Evolutionary conservation across 192 early-diverging fungal genomes (phyloP), one percentile per base, ranked within the genome.

Genomic region (Entomortierella lignicola): DNA sequence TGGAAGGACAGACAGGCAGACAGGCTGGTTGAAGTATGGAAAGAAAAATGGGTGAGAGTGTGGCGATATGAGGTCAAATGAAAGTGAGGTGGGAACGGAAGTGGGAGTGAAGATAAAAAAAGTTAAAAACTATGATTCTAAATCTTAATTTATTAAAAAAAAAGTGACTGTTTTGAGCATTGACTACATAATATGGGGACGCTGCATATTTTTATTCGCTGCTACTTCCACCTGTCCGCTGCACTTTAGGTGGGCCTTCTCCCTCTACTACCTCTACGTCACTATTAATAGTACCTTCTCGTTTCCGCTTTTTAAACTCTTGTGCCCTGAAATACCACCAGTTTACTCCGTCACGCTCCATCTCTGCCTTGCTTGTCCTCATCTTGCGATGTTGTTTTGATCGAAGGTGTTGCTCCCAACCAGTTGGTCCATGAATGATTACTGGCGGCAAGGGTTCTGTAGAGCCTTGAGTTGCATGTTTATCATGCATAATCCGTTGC

Each of bases 321-420:
- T 70, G 75, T 1, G 75, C 75, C 52, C 51, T 70, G 39, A 64
- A 70, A 42, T 63, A 81, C 79, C 71, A 72, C 79, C 79, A 72
- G 25, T 81, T 72, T 26, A 31, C 26, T 8, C 81, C 81, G 29
- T 82, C 71, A 1, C 81, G 64, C 34, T 73, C 67, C 74, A 71
- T 82, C 55, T 80, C 85, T 47, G 77, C 54, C 48, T 83, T 80
- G 34, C 65, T 71, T 7, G 72, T 67, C 30, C 44, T 73, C 60
- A 81, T 82, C 26, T 61, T 81, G n/a, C 75, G 60, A 77, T 97
- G 95, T 43, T 83, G 83, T 18, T 87, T 87, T 50, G 90, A 92
- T 21, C 69, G 75, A 11, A 92, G 52, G 60, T 97, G 95, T 60
- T 93, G 90, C 43, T 89, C 82, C 88, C 91, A 94, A 60, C 94